These are phyloP conservation scores for Phytophthora multivora DNA, from an alignment of 352 stramenopile species.

Conservation along the genomic window DNA sequence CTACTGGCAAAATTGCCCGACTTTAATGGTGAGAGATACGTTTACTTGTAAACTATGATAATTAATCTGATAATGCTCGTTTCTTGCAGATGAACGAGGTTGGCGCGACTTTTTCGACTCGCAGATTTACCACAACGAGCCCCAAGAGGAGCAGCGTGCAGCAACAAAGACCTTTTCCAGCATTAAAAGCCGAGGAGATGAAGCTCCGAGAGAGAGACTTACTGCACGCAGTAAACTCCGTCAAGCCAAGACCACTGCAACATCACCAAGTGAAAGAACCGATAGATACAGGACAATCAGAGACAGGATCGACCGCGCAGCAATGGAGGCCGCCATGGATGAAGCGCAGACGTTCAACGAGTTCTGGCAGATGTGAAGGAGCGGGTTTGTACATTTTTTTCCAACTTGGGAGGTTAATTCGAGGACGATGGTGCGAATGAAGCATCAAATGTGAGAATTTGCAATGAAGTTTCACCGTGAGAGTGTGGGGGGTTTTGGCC, in stretches of 20 bases:
- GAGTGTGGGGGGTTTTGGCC: not conserved
- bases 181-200: not conserved
- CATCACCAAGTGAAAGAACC: not conserved
- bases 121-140: constrained; percentile 42
- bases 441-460: constrained; percentile 12
- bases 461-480: constrained; percentile 15
- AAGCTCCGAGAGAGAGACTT: not conserved
- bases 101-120: constrained; percentile 61
- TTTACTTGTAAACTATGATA: not conserved
- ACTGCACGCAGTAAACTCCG: constrained; percentile 12
- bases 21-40: constrained; percentile 39
- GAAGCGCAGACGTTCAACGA: constrained; percentile 39
- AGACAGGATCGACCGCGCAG: constrained; percentile 33
- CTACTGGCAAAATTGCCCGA: constrained; percentile 40
- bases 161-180: constrained; percentile 9
- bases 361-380: constrained; percentile 43
- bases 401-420: not conserved
- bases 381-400: constrained; percentile 9
- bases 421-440: constrained; percentile 18
- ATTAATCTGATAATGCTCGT: constrained; percentile 6
- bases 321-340: constrained; percentile 37
- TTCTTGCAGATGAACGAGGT: constrained; percentile 41
- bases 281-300: constrained; percentile 26
- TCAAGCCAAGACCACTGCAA: constrained; percentile 2
- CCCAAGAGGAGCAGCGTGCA: constrained; percentile 17